These are phyloP conservation scores for Lentinula lateritia DNA, from an alignment of 768 basidiomycete genomes.

Conservation along the genomic window DNA sequence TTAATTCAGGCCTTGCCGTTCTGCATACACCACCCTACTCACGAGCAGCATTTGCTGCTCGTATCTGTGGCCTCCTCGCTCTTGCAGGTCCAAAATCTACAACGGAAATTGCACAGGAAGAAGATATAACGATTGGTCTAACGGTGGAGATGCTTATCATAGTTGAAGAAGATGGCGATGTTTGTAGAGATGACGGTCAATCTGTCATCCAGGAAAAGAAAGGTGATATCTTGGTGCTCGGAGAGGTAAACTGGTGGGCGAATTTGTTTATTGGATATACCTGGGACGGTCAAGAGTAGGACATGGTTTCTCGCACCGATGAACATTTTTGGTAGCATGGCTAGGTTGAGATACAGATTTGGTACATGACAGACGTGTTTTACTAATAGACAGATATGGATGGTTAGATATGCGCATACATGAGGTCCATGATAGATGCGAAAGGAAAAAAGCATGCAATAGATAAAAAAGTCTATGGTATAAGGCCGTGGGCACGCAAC, in stretches of 20 bases:
- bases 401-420: neutral
- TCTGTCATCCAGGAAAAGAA: conserved; percentile 22
- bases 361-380: neutral
- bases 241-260: conserved; percentile 68
- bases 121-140: conserved; percentile 68
- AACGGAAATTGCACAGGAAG: conserved; percentile 65
- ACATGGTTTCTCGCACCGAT: neutral
- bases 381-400: neutral
- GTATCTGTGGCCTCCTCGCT: conserved; percentile 52
- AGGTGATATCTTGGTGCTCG: conserved; percentile 35
- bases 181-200: conserved; percentile 71
- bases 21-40: conserved; percentile 81
- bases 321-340: neutral
- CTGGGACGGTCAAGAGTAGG: conserved; percentile 4
- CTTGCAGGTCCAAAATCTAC: conserved; percentile 46
- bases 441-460: conserved; percentile 1
- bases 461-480: conserved; percentile 20
- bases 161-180: conserved; percentile 62
- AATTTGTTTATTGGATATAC: conserved; percentile 43
- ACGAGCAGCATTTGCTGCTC: conserved; percentile 58
- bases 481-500: conserved; percentile 44
- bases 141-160: conserved; percentile 73
- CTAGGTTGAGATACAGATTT: neutral
- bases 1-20: conserved; percentile 64
- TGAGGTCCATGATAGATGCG: conserved; percentile 8